Base-by-base conservation (phyloP, 345 rosid genomes). In the Limnanthes douglasii region DNA sequence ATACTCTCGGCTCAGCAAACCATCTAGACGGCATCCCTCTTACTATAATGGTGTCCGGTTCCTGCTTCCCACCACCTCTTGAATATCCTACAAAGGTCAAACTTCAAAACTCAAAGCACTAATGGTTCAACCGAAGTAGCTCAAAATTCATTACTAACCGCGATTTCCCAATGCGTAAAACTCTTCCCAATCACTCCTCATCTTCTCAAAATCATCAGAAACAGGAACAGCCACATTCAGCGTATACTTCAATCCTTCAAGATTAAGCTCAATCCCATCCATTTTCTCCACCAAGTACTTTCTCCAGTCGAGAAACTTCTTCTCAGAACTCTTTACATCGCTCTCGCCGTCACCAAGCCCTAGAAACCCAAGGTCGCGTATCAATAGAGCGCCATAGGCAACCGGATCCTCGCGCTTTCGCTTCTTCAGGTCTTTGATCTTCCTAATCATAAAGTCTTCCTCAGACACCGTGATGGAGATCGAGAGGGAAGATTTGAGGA, bases 1-100 rank as follows among this genome's bases (percentile, higher is more conserved):
- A 88, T 15, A 88, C 97, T 34, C 86, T 69, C 1, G 95, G 82
- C 76, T 88, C 95, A 0, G 95, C 83, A 24, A 88, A 79, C 97
- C 97, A 83, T 59, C 97, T 61, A 1, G 95, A 88, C 1, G 95
- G 97, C 33, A 74, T 62, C 32, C 90, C 83, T 50, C 71, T 69
- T 14, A 88, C 23, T 21, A 83, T 41, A 17, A 88, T 66, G 4
- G 97, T 76, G 53, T 88, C 93, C 8, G 86, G 78, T 43, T 74
- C 95, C 30, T 60, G 62, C 51, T 58, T 72, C 42, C 61, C 74
- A 16, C 69, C 70, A 13, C 75, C 80, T 41, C 81, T 72, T 14
- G 63, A 39, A 53, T 62, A 51, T 39, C 86, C 97, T 88, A 22
- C 41, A 44, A 21, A 34, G 15, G 26, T 18, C 12, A 42, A 23